A percentile compares a stretch with the other conserved stretches of the same genome.
phyloP scores from a whole-genome alignment of 2,329 filamentous ascomycete genomes.

The Ophiocordyceps camponoti-rufipedis region DNA sequence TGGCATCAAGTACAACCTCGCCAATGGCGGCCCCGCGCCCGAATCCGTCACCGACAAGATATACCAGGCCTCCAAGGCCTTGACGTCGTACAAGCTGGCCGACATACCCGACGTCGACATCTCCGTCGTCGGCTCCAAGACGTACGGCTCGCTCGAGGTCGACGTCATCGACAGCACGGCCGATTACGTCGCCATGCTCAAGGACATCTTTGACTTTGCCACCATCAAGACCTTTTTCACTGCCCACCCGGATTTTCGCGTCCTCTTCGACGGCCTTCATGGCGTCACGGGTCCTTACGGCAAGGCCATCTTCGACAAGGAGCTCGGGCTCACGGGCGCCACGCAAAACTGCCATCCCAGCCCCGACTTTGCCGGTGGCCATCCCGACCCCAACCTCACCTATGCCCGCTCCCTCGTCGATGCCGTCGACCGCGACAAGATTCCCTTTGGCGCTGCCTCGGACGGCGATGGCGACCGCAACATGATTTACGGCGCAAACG shows the following conservation, averaged over 20 bases:
- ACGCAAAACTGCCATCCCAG: slow-evolving; percentile 86
- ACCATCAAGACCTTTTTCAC: slow-evolving; percentile 89
- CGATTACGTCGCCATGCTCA: slow-evolving; percentile 89
- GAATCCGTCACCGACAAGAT: slow-evolving; percentile 98
- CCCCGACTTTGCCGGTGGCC: slow-evolving; percentile 90
- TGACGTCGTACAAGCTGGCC: slow-evolving; percentile 83
- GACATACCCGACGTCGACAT: slow-evolving; percentile 79
- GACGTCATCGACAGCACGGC: slow-evolving; percentile 86
- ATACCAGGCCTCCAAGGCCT: slow-evolving; percentile 73
- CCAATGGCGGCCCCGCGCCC: slow-evolving; percentile 88
- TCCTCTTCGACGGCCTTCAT: slow-evolving; percentile 85
- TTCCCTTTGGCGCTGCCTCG: slow-evolving; percentile 91
- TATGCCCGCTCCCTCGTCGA: slow-evolving; percentile 93
- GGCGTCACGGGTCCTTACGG: slow-evolving; percentile 95
- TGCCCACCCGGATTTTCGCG: slow-evolving; percentile 78
- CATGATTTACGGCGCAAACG: slow-evolving; percentile 98
- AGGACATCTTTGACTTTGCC: slow-evolving; percentile 96
- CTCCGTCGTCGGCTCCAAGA: slow-evolving; percentile 61
- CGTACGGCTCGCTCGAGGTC: slow-evolving; percentile 74
- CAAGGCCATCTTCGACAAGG: slow-evolving; percentile 83
- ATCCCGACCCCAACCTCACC: slow-evolving; percentile 94
- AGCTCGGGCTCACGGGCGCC: slow-evolving; percentile 61
- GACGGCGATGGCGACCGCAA: slow-evolving; percentile 97
- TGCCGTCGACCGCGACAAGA: slow-evolving; percentile 73
- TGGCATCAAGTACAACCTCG: slow-evolving; percentile 98